Evolutionary conservation across 257 asterid species (phyloP).

Genomic region (Solanum habrochaites): DNA sequence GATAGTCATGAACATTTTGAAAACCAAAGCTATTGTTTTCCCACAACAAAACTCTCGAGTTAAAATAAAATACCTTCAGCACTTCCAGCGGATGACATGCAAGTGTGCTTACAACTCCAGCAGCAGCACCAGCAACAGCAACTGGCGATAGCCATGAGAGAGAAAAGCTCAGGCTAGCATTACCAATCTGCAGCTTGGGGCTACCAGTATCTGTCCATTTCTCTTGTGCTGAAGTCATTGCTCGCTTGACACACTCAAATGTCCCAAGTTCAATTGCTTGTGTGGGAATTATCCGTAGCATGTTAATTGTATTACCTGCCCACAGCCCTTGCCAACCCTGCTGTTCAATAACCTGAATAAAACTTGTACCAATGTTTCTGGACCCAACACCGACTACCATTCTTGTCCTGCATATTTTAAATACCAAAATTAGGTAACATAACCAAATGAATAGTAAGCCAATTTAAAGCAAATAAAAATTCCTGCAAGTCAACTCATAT

Average conservation of each 20-base stretch:
- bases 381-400: constrained; percentile 97
- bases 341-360: constrained; percentile 59
- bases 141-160: constrained; percentile 81
- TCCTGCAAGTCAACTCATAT: not conserved
- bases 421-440: not conserved
- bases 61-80: constrained; percentile 43
- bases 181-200: constrained; percentile 47
- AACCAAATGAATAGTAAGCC: not conserved
- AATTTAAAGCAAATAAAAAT: not conserved
- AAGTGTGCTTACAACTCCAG: constrained; percentile 84
- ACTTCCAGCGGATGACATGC: constrained; percentile 98
- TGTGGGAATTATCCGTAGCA: constrained; percentile 83
- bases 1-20: not conserved
- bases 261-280: constrained; percentile 97
- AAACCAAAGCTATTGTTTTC: not conserved
- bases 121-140: constrained; percentile 96
- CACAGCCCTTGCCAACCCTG: constrained; percentile 96
- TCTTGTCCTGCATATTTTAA: constrained; percentile 68
- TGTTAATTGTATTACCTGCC: constrained; percentile 93
- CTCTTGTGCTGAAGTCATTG: constrained; percentile 62
- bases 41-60: not conserved
- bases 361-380: constrained; percentile 62
- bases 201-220: constrained; percentile 35
- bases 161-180: constrained; percentile 32
- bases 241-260: constrained; percentile 79